Conservation (phyloP, 2,329 filamentous ascomycete species). For the Malbranchea zuffiana region DNA sequence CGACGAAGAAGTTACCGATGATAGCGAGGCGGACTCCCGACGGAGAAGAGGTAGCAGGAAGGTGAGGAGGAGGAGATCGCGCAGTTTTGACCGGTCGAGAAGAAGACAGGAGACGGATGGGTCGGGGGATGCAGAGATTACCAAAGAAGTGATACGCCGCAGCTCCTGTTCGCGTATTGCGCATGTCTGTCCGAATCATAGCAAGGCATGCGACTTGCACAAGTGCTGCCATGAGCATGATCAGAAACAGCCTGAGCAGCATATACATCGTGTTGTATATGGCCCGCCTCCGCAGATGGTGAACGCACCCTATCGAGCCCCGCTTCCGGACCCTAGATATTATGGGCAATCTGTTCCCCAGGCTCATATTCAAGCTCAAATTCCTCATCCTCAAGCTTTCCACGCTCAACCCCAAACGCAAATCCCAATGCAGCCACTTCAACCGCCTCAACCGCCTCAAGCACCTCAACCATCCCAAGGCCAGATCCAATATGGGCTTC, state of each 20-base stretch:
- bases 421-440: background rate
- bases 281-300: background rate
- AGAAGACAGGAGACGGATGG: too few species aligned
- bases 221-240: conserved; percentile 1
- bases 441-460: background rate
- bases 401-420: background rate
- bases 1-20: conserved; percentile 7
- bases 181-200: background rate
- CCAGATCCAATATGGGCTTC: too few species aligned
- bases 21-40: background rate
- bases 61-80: background rate
- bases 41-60: conserved; percentile 2
- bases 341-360: too few species aligned
- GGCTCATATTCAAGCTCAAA: too few species aligned
- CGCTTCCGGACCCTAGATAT: too few species aligned
- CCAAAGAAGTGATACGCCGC: too few species aligned
- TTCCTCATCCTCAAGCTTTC: too few species aligned
- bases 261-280: conserved; percentile 4
- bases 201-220: background rate
- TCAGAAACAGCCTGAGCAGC: background rate
- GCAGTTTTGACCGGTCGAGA: too few species aligned
- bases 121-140: too few species aligned
- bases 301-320: too few species aligned
- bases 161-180: background rate
- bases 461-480: too few species aligned